These are phyloP conservation scores for Leptographium procerum DNA, from an alignment of 2,329 filamentous ascomycete species.

Conservation along the genomic window DNA sequence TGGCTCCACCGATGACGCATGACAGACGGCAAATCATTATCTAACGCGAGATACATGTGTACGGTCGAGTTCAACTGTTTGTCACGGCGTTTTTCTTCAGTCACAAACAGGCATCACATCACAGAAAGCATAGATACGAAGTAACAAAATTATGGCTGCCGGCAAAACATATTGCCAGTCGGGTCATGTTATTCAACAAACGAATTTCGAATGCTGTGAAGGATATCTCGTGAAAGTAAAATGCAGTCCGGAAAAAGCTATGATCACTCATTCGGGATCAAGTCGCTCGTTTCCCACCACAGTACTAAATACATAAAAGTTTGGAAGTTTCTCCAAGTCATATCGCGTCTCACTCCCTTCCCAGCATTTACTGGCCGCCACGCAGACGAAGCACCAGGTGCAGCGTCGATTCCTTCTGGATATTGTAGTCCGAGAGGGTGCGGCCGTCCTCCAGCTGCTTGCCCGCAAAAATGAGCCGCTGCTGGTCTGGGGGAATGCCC, in stretches of 20 bases:
- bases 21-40: neutral
- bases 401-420: constrained; percentile 66
- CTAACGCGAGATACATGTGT: too few relatives aligned
- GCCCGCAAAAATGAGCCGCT: constrained; percentile 59
- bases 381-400: constrained; percentile 61
- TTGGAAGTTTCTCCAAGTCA: neutral
- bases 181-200: neutral
- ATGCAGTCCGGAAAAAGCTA: neutral
- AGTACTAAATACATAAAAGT: neutral
- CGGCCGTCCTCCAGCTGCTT: constrained; percentile 67
- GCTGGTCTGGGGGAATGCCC: constrained; percentile 59
- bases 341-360: neutral
- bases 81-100: too few relatives aligned
- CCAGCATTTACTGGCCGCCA: constrained; percentile 43
- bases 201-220: neutral
- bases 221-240: neutral
- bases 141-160: neutral
- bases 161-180: neutral
- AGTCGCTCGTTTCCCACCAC: neutral
- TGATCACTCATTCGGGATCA: neutral
- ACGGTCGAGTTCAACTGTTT: too few relatives aligned
- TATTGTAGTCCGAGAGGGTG: constrained; percentile 80
- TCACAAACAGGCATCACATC: too few relatives aligned
- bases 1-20: neutral
- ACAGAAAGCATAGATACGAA: too few relatives aligned